Percentiles rank a stretch among this genome's conserved stretches.
Evolutionary conservation across 1,139 yeast genomes (phyloP).

Genomic region (Suhomyces wounanorum): DNA sequence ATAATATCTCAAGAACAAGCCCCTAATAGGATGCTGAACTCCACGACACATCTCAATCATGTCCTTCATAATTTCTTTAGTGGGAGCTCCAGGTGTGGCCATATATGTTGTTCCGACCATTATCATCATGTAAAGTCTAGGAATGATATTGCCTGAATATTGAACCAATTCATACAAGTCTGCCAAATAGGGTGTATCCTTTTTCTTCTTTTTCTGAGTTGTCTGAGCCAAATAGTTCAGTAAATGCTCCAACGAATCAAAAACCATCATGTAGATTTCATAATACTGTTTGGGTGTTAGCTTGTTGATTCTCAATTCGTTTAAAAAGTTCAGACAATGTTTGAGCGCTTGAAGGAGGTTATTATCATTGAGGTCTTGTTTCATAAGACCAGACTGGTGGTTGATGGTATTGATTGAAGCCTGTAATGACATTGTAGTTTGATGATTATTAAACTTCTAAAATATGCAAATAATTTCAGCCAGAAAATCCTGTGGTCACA

Average conservation of each 20-base stretch:
- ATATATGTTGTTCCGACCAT: constrained; percentile 92
- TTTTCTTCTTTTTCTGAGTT: constrained; percentile 33
- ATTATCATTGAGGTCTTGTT: constrained; percentile 72
- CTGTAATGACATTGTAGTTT: constrained; percentile 33
- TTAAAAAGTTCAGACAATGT: constrained; percentile 80
- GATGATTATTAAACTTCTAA: no score
- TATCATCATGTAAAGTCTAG: constrained; percentile 90
- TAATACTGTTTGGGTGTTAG: constrained; percentile 91
- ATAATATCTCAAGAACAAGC: constrained; percentile 85
- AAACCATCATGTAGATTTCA: constrained; percentile 82
- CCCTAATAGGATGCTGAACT: constrained; percentile 93
- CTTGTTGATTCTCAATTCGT: constrained; percentile 75
- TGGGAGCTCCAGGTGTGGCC: constrained; percentile 76
- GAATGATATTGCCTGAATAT: constrained; percentile 91
- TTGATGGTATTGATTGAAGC: constrained; percentile 59
- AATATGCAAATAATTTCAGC: no score
- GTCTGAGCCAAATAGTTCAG: constrained; percentile 65
- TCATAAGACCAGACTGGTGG: constrained; percentile 76
- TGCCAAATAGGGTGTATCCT: constrained; percentile 66
- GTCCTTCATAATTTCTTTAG: constrained; percentile 86
- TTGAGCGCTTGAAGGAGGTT: constrained; percentile 82
- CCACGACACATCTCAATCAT: constrained; percentile 98
- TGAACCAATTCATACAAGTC: constrained; percentile 94
- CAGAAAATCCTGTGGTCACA: no score
- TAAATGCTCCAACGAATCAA: constrained; percentile 77